phyloP scores from a whole-genome alignment of 2,329 filamentous ascomycete species.

The Aspergillus uvarum region DNA sequence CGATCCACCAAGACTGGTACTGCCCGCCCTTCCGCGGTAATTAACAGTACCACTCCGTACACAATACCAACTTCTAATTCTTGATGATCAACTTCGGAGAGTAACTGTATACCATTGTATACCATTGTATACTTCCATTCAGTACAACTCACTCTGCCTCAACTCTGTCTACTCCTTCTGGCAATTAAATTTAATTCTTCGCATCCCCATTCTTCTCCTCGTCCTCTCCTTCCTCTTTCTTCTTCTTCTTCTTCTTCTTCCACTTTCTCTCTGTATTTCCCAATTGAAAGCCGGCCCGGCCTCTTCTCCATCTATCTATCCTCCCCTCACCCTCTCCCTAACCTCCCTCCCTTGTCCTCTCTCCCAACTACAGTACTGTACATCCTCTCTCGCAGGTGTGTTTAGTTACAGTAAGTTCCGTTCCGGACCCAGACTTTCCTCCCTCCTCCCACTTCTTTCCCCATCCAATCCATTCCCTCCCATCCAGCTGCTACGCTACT shows the following conservation, averaged over 20 bases:
- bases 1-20: background rate
- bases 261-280: background rate
- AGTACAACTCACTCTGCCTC: background rate
- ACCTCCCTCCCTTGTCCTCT: background rate
- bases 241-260: slow-evolving; percentile 6
- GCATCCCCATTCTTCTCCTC: background rate
- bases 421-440: background rate
- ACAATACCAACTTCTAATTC: no score
- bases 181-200: background rate
- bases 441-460: slow-evolving; percentile 3
- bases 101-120: no score
- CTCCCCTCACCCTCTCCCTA: background rate
- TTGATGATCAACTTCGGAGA: no score
- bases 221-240: background rate
- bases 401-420: background rate
- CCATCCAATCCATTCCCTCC: background rate
- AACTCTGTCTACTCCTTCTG: background rate
- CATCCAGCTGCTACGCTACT: no score
- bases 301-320: background rate
- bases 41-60: no score
- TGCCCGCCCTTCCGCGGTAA: no score
- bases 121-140: no score
- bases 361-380: background rate
- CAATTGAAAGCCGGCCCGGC: background rate
- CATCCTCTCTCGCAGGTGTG: background rate